These are phyloP conservation scores for Populus pruinosa DNA, from an alignment of 345 rosid genomes.

Conservation along the genomic window DNA sequence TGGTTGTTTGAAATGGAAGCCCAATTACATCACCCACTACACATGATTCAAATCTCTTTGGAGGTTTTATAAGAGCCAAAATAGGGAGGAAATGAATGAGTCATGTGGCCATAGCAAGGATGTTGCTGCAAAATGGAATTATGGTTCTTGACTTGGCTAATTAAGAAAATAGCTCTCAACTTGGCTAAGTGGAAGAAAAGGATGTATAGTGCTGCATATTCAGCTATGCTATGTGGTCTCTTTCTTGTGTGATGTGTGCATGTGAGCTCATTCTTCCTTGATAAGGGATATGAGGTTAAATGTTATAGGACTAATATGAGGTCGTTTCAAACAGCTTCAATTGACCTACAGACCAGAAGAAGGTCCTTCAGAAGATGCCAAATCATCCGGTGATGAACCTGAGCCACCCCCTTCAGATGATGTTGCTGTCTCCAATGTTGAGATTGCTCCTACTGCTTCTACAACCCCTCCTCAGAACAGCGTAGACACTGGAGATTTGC, in stretches of 20 bases:
- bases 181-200: slow-evolving; percentile 1
- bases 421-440: slow-evolving; percentile 39
- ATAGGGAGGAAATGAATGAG: neutral
- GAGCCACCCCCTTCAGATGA: slow-evolving; percentile 53
- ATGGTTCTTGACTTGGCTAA: neutral
- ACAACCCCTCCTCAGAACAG: slow-evolving; percentile 53
- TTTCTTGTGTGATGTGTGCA: neutral
- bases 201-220: neutral
- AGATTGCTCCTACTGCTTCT: slow-evolving; percentile 44
- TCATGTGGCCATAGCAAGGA: neutral
- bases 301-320: slow-evolving; percentile 23
- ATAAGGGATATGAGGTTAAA: neutral
- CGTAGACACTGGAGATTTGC: slow-evolving; percentile 66
- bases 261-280: neutral
- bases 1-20: neutral
- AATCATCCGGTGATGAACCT: slow-evolving; percentile 50
- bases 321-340: slow-evolving; percentile 46
- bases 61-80: neutral
- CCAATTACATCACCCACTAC: neutral
- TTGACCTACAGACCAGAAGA: slow-evolving; percentile 83
- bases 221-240: neutral
- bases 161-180: neutral
- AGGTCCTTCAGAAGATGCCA: slow-evolving; percentile 53
- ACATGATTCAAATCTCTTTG: neutral
- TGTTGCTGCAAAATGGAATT: neutral